Evolutionary conservation across 805 yeast genomes (phyloP), one percentile per base, ranked within the genome.

Genomic region (Metschnikowia sp.): DNA sequence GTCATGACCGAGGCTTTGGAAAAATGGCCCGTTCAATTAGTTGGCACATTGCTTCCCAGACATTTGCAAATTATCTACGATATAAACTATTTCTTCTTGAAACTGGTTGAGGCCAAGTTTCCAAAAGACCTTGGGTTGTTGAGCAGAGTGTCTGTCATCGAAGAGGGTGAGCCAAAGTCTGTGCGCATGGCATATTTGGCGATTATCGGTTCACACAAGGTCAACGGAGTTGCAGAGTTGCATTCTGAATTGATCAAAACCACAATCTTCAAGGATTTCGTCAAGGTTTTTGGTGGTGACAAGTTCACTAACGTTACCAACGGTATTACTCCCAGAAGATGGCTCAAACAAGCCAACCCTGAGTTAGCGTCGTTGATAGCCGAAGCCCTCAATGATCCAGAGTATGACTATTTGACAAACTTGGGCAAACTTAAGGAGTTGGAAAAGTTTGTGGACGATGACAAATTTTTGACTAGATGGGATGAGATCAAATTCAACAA

Each of bases 271-370:
- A 84, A 84, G 65, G 97, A 91, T 68, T 90, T 90, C 63, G 97
- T 90, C 47, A 78, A 77, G 52, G 77, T 90, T 33, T 90, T 80
- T 59, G 97, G 97, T 42, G 61, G 76, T 19, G 88, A 87, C 53
- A 88, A 86, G 69, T 90, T 90, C 69, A 87, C 88, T 44, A 90
- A 90, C 60, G 96, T 90, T 51, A 90, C 97, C 42, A 90, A 90
- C 66, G 97, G 97, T 71, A 83, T 90, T 62, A 90, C 97, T 3
- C 97, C 97, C 58, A 83, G 97, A 77, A 84, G 97, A 71, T 90
- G 97, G 97, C 78, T 90, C 63, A 84, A 82, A 64, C 96, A 90
- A 71, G 96, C 97, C 42, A 91, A 90, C 67, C 97, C 97, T 10
- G 76, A 74, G 55, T 75, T 90, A 58, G 78, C 94, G 13, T 72